These are phyloP conservation scores for Ceratobasidium sp. DNA, from an alignment of 1,284 basidiomycete genomes.

Conservation along the genomic window DNA sequence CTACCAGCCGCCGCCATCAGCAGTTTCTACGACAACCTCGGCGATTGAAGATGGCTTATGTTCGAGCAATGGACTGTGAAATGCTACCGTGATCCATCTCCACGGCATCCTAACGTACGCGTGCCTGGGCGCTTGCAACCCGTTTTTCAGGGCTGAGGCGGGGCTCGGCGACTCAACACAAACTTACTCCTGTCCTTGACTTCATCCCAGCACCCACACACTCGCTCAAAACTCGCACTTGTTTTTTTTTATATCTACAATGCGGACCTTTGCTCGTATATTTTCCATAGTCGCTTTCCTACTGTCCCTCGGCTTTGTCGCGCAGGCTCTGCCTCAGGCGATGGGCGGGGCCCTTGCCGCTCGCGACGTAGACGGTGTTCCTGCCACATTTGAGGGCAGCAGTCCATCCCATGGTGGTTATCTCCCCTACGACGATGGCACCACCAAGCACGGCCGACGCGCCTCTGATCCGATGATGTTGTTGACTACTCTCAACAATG, in stretches of 20 bases:
- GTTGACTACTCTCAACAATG: no score
- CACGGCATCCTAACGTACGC: no score
- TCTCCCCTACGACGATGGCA: background rate
- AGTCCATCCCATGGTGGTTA: background rate
- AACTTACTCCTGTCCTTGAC: background rate
- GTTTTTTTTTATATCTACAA: background rate
- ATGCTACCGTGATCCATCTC: no score
- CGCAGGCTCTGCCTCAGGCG: background rate
- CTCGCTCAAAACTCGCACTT: background rate
- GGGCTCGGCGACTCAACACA: background rate
- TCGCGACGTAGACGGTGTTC: background rate
- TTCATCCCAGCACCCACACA: background rate
- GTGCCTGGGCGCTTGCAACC: no score
- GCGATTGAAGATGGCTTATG: no score
- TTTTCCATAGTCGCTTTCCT: background rate
- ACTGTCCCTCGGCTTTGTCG: background rate
- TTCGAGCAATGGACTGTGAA: no score
- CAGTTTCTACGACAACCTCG: no score
- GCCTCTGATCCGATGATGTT: background rate
- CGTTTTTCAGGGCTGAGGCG: background rate
- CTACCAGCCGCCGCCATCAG: no score
- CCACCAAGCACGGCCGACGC: background rate
- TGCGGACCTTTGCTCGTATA: conserved; percentile 6
- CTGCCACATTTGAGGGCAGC: background rate
- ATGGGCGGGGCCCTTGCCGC: background rate